Conservation (phyloP, 805 yeast genomes). For the Ogataea methylovora region DNA sequence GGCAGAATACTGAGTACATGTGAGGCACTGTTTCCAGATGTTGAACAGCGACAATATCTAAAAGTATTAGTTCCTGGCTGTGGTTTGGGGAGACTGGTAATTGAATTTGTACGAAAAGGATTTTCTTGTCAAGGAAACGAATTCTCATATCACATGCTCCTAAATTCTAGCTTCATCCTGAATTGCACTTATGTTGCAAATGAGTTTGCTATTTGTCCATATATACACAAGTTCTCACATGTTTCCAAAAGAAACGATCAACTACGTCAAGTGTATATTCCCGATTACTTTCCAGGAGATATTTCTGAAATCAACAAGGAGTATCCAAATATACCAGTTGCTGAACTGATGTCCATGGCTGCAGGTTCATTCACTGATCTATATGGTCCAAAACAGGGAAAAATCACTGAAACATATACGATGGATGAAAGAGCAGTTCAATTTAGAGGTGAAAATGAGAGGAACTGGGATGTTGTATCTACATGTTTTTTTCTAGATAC, state of each 20-base stretch:
- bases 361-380: conserved; percentile 68
- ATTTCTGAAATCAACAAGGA: conserved; percentile 25
- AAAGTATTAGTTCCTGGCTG: conserved; percentile 56
- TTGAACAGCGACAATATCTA: conserved; percentile 26
- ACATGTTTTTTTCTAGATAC: conserved; percentile 64
- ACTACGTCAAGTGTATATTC: conserved; percentile 41
- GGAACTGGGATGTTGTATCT: conserved; percentile 35
- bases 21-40: conserved; percentile 29
- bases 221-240: conserved; percentile 44
- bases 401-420: conserved; percentile 28
- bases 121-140: conserved; percentile 64
- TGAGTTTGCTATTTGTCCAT: conserved; percentile 42
- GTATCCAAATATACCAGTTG: conserved; percentile 34
- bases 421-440: conserved; percentile 29
- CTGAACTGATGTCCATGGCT: conserved; percentile 57
- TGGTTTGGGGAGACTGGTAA: conserved; percentile 53
- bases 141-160: conserved; percentile 55
- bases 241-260: conserved; percentile 38
- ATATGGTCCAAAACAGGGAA: conserved; percentile 37
- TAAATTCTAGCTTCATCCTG: conserved; percentile 46
- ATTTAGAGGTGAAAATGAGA: conserved; percentile 33
- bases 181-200: conserved; percentile 36
- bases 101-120: conserved; percentile 47
- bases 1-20: conserved; percentile 30
- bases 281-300: conserved; percentile 41